Percentiles rank a stretch among this genome's conserved stretches.
These are phyloP conservation scores for Gastroboletus turbinatus DNA, from an alignment of 1,284 basidiomycete genomes.

Conservation along the genomic window DNA sequence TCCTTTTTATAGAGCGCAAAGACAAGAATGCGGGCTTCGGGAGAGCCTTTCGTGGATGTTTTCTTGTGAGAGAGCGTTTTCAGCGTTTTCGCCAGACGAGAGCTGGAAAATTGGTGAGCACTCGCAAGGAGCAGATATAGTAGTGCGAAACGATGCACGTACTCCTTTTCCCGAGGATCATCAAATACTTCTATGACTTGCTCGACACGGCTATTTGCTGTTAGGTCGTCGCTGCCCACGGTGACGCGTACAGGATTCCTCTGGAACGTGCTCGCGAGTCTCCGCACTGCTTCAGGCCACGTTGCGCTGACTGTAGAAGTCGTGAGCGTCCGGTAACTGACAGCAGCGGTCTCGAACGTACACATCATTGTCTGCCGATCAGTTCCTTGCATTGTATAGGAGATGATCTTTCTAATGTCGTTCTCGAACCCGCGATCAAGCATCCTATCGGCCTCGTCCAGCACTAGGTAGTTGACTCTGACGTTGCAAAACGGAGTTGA, in stretches of 20 bases:
- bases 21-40: slow-evolving; percentile 78
- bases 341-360: slow-evolving; percentile 37
- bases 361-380: slow-evolving; percentile 92
- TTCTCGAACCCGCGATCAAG: slow-evolving; percentile 99
- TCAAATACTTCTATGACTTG: slow-evolving; percentile 90
- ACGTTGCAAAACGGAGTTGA: not conserved
- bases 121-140: not conserved
- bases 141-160: slow-evolving; percentile 25
- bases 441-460: slow-evolving; percentile 99
- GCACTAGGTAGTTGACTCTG: slow-evolving; percentile 87
- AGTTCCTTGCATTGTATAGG: slow-evolving; percentile 62
- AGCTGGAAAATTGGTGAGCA: slow-evolving; percentile 42
- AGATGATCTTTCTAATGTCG: slow-evolving; percentile 93
- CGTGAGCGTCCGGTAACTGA: not conserved
- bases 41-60: slow-evolving; percentile 45
- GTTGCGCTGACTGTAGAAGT: slow-evolving; percentile 83
- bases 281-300: slow-evolving; percentile 95
- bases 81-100: slow-evolving; percentile 67
- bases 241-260: slow-evolving; percentile 86
- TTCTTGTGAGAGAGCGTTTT: slow-evolving; percentile 65
- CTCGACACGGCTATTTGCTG: slow-evolving; percentile 89
- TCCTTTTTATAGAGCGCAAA: slow-evolving; percentile 99
- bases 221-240: slow-evolving; percentile 93
- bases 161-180: slow-evolving; percentile 87
- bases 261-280: slow-evolving; percentile 91